Conservation (phyloP, 163 green algal species). For the Scenedesmus sp. region DNA sequence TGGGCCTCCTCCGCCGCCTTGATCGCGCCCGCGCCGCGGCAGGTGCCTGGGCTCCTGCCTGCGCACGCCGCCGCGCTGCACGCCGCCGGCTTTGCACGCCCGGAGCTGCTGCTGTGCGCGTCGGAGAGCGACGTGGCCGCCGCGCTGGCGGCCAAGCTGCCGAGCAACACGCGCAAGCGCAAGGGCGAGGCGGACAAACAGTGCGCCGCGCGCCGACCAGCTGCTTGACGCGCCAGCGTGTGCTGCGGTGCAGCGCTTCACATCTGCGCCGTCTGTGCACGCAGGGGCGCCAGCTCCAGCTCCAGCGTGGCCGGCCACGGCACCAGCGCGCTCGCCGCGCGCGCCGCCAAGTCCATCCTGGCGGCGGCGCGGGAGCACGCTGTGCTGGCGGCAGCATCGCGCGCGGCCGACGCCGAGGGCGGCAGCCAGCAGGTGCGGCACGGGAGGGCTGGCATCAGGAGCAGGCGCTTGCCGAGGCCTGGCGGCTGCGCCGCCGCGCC, state of each 20-base stretch:
- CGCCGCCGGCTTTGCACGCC: conserved; percentile 53
- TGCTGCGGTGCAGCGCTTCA: not conserved
- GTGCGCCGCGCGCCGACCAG: conserved; percentile 22
- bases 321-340: not conserved
- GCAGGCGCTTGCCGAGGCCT: not conserved
- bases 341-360: conserved; percentile 15
- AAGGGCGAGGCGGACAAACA: conserved; percentile 17
- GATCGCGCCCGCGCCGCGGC: not conserved
- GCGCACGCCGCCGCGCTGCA: conserved; percentile 62
- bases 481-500: no score
- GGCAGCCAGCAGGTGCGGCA: not conserved
- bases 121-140: conserved; percentile 49
- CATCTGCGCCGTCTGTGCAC: not conserved
- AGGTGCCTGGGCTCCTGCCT: conserved; percentile 63
- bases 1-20: not conserved
- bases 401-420: not conserved
- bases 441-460: not conserved
- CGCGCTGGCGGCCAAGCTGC: conserved; percentile 47
- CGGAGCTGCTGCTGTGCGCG: conserved; percentile 49
- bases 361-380: conserved; percentile 12
- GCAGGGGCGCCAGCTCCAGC: not conserved
- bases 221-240: not conserved
- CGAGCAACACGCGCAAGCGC: conserved; percentile 18
- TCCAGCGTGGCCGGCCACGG: not conserved
- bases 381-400: conserved; percentile 22